These are phyloP conservation scores for Lachancea nothofagi DNA, from an alignment of 805 yeast species.

Conservation along the genomic window DNA sequence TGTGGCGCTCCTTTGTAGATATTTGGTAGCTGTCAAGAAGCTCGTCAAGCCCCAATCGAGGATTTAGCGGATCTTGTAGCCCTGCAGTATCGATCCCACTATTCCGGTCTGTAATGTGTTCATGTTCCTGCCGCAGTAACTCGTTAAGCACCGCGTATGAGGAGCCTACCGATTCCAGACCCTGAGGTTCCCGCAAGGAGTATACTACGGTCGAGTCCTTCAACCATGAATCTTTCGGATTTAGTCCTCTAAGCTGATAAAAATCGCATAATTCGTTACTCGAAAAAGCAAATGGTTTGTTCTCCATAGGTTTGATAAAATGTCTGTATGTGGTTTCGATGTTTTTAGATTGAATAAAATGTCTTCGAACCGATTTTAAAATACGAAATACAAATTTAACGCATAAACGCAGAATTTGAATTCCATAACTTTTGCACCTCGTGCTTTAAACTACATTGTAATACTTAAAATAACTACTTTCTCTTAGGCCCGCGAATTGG, in stretches of 20 bases:
- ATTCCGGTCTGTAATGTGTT: conserved; percentile 10
- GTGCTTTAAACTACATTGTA: conserved; percentile 9
- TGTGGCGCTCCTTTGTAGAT: conserved; percentile 36
- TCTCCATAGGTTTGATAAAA: neutral
- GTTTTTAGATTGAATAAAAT: too few species aligned
- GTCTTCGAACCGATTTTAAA: too few species aligned
- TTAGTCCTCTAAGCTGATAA: conserved; percentile 41
- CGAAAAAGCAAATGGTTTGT: conserved; percentile 15
- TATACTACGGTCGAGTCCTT: conserved; percentile 29
- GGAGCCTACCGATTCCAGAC: conserved; percentile 23
- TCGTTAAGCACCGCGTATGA: conserved; percentile 33
- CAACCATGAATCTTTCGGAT: conserved; percentile 38
- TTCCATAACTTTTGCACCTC: neutral
- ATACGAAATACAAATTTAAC: too few species aligned
- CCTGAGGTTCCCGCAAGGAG: conserved; percentile 23
- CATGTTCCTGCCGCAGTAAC: conserved; percentile 25
- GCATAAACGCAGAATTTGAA: too few species aligned
- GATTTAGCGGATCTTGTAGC: conserved; percentile 10
- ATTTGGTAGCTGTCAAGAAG: conserved; percentile 40
- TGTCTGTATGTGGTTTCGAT: neutral
- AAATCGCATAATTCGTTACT: conserved; percentile 32
- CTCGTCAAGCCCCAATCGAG: conserved; percentile 5
- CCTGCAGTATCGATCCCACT: conserved; percentile 14
- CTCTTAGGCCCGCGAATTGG: conserved; percentile 60
- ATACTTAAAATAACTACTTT: conserved; percentile 15